These are phyloP conservation scores for Chimonanthus salicifolius DNA, from an alignment of 164 flowering plant species.

Conservation along the genomic window DNA sequence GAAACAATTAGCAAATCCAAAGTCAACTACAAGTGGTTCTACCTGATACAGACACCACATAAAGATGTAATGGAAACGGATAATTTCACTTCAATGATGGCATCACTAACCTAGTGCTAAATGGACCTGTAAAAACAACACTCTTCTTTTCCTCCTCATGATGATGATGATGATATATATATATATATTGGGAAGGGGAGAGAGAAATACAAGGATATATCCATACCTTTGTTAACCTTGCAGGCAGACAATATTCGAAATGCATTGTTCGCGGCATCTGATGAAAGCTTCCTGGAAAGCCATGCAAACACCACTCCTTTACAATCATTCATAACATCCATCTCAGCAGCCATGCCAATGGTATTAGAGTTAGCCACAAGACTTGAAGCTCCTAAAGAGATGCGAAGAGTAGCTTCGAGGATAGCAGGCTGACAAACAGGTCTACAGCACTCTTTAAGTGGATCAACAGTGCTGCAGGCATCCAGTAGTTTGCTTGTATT, in stretches of 20 bases:
- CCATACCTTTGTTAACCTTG: slow-evolving; percentile 89
- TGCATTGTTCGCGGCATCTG: slow-evolving; percentile 71
- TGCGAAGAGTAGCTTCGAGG: slow-evolving; percentile 72
- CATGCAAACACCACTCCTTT: slow-evolving; percentile 86
- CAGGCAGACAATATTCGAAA: slow-evolving; percentile 80
- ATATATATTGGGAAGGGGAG: too few relatives aligned
- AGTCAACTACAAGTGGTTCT: too few relatives aligned
- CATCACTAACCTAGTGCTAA: too few relatives aligned
- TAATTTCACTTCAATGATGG: too few relatives aligned
- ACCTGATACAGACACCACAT: too few relatives aligned
- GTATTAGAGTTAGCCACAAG: slow-evolving; percentile 27
- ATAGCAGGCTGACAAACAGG: slow-evolving; percentile 89
- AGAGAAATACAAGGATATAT: too few relatives aligned
- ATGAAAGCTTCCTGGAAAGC: slow-evolving; percentile 75
- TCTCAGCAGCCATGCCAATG: slow-evolving; percentile 28
- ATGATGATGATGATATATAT: too few relatives aligned
- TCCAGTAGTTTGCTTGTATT: slow-evolving; percentile 81
- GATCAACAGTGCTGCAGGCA: slow-evolving; percentile 76
- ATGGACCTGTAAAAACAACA: too few relatives aligned
- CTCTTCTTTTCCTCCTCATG: too few relatives aligned
- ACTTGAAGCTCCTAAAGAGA: slow-evolving; percentile 42
- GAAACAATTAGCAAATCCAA: too few relatives aligned
- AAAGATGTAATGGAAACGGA: too few relatives aligned
- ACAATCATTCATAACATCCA: slow-evolving; percentile 66
- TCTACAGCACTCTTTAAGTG: slow-evolving; percentile 92